Base-by-base conservation (phyloP, 176 grass and related monocot species). In the Aechmea fasciata region DNA sequence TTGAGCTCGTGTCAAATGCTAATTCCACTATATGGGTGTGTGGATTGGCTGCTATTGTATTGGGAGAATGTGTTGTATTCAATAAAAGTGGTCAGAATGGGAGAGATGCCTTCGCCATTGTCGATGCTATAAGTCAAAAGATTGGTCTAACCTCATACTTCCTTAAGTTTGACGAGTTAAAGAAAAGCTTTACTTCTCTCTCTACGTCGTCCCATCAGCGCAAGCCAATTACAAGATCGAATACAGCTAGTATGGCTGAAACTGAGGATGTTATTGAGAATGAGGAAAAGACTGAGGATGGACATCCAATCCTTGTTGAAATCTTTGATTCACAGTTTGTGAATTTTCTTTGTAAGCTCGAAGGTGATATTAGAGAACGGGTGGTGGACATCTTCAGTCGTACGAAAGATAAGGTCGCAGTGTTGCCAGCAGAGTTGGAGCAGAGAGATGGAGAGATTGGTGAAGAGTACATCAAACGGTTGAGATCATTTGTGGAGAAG, bases 91-190 rank as follows among this genome's bases (percentile, higher is more conserved):
- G 51, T 64, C 87, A 88, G 81, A 99, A 82, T 68, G 75, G 78
- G 4, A 91, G 54, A 72, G 95, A 94, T 73, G 82, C 87, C 53
- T 94, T 94, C 80, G 77, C 87, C 78, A 79, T 94, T 69, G 84
- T 75, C 50, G 95, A 99, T 88, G 75, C 86, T 77, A 84, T 99
- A 76, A 94, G 90, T 73, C 84, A 94, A 77, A 99, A 90, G 66
- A 73, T 94, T 75, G 89, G 90, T 33, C 81, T 99, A 49, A 88
- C 81, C 23, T 78, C 82, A 57, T 99, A 90, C 75, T 90, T 94
- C 66, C 65, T 84, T 51, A 87, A 79, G 90, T 90, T 99, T 13
- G 90, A 99, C 76, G 95, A 90, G 68, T 79, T 94, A 70, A 63
- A 63, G 70, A 93, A 85, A 85, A 83, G 25, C 19, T 81, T 99